Evolutionary conservation across 139 green algal species (phyloP), one percentile per base, ranked within the genome.

Genomic region (Yamagishiella unicocca): DNA sequence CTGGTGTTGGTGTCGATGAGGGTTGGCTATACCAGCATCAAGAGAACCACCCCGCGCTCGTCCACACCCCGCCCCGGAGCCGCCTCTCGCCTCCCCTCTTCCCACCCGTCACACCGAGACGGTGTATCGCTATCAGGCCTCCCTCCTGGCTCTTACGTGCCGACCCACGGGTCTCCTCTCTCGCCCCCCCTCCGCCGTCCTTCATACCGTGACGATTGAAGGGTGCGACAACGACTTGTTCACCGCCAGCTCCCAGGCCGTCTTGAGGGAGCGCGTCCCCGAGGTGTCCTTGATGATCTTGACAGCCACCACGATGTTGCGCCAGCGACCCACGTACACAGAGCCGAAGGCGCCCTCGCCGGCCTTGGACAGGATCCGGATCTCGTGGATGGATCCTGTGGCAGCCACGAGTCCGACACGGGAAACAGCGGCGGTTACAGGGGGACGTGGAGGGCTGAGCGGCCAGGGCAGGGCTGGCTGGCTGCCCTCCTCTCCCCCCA

Each of bases 241-340:
- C 1, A 86, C 80, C 21, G 80, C 80, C 43, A 86, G 64, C 80
- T 86, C 80, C 80, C 80, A 86, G 42, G 80, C 80, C 9, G 80
- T 86, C 64, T 86, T 86, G 43, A 86, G 80, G 12, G 42, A 53
- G 4, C 80, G 29, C 2, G 43, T 50, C 42, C 80, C 80, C n/a
- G 24, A 40, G 43, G 62, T 86, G 80, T 86, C 80, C 43, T 86
- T 86, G 64, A 86, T 86, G 80, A 86, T 86, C 61, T 86, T 86
- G 33, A 77, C 80, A n/a, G 80, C 80, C 62, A 86, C 64, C 62
- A 86, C 80, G n/a, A 78, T 66, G 62, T 86, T 86, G 80, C 80
- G 80, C 80, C 80, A 86, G 33, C 80, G 80, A 8, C 80, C 80
- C 31, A 86, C 80, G 64, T 86, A 86, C 80, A 86, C 80, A n/a